Percentiles rank a stretch among this genome's conserved stretches.
phyloP scores from a whole-genome alignment of 768 basidiomycete species.

The Lactarius sp. region DNA sequence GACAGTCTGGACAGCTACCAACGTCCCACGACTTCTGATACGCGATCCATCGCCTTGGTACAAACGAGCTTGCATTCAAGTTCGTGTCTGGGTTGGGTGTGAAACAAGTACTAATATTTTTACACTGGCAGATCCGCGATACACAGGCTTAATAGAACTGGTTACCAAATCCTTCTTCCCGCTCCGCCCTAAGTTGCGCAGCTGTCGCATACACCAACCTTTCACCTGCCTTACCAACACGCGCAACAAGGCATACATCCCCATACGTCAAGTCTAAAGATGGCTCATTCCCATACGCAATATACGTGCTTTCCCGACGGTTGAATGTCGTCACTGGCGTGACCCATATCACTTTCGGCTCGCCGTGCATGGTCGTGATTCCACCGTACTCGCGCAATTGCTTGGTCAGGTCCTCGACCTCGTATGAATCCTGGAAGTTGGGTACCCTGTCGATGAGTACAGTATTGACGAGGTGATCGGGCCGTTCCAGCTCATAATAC shows the following conservation, averaged over 20 bases:
- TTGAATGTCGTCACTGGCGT: not conserved
- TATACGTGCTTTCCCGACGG: not conserved
- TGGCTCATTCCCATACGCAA: not conserved
- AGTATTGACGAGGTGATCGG: not conserved
- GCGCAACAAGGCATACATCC: slow-evolving; percentile 9
- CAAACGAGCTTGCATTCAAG: too few species aligned
- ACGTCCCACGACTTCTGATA: too few species aligned
- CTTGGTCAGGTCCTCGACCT: not conserved
- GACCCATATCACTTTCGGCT: slow-evolving; percentile 6
- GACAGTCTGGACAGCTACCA: too few species aligned
- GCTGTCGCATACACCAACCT: not conserved
- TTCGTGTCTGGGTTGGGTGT: too few species aligned
- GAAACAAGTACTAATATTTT: too few species aligned
- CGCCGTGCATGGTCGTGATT: too few species aligned
- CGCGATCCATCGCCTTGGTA: too few species aligned
- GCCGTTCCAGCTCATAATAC: not conserved
- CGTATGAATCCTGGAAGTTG: too few species aligned
- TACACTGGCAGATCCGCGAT: too few species aligned
- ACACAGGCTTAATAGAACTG: too few species aligned
- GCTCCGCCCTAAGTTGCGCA: too few species aligned
- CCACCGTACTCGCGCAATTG: not conserved
- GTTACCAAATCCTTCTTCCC: too few species aligned
- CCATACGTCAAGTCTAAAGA: not conserved
- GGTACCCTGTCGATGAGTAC: not conserved
- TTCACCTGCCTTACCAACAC: not conserved